Evolutionary conservation across 2,329 filamentous ascomycete species (phyloP).

Genomic region (Penicillium sp.): DNA sequence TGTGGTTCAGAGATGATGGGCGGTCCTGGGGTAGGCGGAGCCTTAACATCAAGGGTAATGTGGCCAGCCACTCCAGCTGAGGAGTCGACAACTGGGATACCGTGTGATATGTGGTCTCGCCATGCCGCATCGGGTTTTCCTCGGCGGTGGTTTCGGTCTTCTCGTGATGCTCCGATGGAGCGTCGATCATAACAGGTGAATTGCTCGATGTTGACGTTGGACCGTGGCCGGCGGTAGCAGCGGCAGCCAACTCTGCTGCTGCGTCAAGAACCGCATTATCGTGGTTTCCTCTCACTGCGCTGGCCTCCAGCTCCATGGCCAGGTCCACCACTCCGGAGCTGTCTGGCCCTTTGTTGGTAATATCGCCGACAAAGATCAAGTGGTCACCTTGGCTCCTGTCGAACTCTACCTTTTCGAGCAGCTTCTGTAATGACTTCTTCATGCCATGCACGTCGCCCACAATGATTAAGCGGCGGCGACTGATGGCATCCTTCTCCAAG

Average conservation of each 20-base stretch:
- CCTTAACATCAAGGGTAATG: constrained; percentile 18
- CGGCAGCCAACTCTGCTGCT: constrained; percentile 7
- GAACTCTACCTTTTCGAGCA: constrained; percentile 13
- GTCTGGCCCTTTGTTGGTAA: constrained; percentile 20
- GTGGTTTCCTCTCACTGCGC: constrained; percentile 21
- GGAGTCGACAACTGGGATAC: constrained; percentile 9
- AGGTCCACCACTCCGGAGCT: constrained; percentile 18
- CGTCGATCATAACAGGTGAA: not conserved
- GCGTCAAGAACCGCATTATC: constrained; percentile 22
- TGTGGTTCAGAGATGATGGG: constrained; percentile 7
- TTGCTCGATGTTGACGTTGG: not conserved
- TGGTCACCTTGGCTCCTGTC: constrained; percentile 16
- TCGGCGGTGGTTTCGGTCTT: not conserved
- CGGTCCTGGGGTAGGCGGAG: constrained; percentile 8
- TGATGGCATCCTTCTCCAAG: constrained; percentile 4
- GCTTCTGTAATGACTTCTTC: constrained; percentile 13
- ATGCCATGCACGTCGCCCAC: constrained; percentile 20
- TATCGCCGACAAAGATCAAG: constrained; percentile 16
- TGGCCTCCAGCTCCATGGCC: constrained; percentile 17
- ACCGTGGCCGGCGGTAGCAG: not conserved
- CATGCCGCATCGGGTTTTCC: not conserved
- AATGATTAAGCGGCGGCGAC: constrained; percentile 13
- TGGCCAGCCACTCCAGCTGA: constrained; percentile 18
- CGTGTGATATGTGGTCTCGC: constrained; percentile 5
- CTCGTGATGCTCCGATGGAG: not conserved